Conservation (phyloP, 2,329 filamentous ascomycete species). For the Thielaviopsis ethacetica region DNA sequence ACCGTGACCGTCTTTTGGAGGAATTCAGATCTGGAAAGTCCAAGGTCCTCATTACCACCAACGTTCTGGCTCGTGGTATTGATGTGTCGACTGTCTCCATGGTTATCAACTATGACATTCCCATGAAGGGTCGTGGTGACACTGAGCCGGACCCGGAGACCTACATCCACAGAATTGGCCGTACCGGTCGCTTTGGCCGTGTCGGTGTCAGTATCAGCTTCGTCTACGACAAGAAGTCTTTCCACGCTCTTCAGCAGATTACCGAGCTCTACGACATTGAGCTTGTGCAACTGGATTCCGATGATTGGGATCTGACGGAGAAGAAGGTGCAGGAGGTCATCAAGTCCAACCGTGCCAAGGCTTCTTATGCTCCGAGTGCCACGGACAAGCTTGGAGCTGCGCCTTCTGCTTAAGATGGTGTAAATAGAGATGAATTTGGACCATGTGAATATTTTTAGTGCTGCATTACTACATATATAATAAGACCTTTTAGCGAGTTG, state of each 20-base stretch:
- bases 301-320: constrained; percentile 86
- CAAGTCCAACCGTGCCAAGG: constrained; percentile 49
- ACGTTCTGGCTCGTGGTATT: constrained; percentile 89
- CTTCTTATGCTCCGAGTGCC: constrained; percentile 32
- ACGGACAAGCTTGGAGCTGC: constrained; percentile 20
- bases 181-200: constrained; percentile 90
- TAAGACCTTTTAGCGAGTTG: background rate
- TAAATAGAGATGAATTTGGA: background rate
- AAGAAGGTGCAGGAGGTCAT: constrained; percentile 65
- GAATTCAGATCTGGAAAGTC: constrained; percentile 73
- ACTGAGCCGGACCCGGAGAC: constrained; percentile 81
- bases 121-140: constrained; percentile 60
- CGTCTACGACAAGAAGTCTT: constrained; percentile 74
- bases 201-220: constrained; percentile 94
- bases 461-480: background rate
- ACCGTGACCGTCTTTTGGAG: constrained; percentile 72
- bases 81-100: constrained; percentile 84
- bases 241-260: constrained; percentile 63
- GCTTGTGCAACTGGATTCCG: constrained; percentile 63
- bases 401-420: constrained; percentile 13
- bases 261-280: constrained; percentile 64
- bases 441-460: background rate
- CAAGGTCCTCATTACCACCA: constrained; percentile 96
- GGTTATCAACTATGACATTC: constrained; percentile 94
- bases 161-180: constrained; percentile 93